Base-by-base conservation (phyloP, 2,329 filamentous ascomycete genomes). In the Aureobasidium sp. region DNA sequence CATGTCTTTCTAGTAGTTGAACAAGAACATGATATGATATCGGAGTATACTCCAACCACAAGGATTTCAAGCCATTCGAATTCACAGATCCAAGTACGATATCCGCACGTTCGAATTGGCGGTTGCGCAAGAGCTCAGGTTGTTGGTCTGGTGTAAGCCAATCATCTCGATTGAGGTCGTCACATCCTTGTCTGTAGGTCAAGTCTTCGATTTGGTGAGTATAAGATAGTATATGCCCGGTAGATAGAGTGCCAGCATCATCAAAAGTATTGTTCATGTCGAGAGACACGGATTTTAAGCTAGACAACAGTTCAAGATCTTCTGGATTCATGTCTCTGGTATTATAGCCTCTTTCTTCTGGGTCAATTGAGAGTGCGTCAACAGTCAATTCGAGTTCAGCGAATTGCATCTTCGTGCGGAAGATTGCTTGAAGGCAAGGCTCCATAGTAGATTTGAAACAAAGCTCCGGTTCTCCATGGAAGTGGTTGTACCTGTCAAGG, bases 401-500 rank as follows among this genome's bases (percentile, higher is more conserved):
- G 11, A 58, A 58, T 11, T 30, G 41, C 41, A 58, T 58, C 30
- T 32, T 41, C 2, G 54, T 58, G 54, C 30, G 21, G n/a, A 42
- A 41, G 21, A 58, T 58, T 25, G 54, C 54, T 29, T 47, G 16
- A 5, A 58, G 42, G 44, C 54, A 58, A 36, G 54, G 54, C 29
- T 58, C 54, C 41, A 58, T 58, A 2, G 54, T 58, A 5, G 41
- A 45, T 13, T 58, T 58, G 42, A 58, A 58, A 32, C 54, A 58
- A 13, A 58, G 32, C 21, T 58, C 54, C 42, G 54, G 54, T 7
- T 58, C 41, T 25, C 54, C 54, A 47, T 45, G 42, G 7, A 47
- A 45, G 11, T 58, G 42, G 8, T 42, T 37, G 7, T 58, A 47
- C 21, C 11, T 47, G 8, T 58, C 54, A 8, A 58, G 32, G 10